Base-by-base conservation (phyloP, 129 eudicot genomes). In the Saussurea involucrata region DNA sequence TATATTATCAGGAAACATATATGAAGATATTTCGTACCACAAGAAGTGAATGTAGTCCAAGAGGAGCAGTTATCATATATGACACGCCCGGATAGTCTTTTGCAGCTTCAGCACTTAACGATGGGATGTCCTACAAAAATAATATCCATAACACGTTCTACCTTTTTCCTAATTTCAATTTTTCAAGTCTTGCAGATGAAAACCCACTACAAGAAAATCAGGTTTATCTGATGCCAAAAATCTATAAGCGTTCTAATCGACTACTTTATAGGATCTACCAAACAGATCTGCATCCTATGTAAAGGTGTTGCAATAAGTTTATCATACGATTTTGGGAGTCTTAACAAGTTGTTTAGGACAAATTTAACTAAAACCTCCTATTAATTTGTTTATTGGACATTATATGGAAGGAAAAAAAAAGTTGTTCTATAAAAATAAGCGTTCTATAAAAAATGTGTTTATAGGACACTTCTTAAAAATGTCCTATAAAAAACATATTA, bases 21-120 rank as follows among this genome's bases (percentile, higher is more conserved):
- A 42, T 64, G 76, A 71, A 24, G 9, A 68, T 29, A 57, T 31
- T 9, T 49, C 71, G 49, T 88, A 93, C 98, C 96, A 93, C 88
- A 69, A 93, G 96, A 70, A 83, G 86, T 64, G 82, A 85, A 78
- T 93, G 98, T 25, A 90, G 82, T 66, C 98, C 98, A 72, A 93
- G 96, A 80, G 96, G 98, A 5, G 98, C 98, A 2, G 98, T 88
- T 79, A 90, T 73, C 46, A 93, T 44, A 79, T 93, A 93, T 36
- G 97, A 80, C 28, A 93, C 85, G 21, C 83, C 95, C 8, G 95
- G 97, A 72, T 85, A 85, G 69, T 90, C 95, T 89, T 88, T 93
- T 60, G 98, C 98, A 83, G 98, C 98, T 81, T 90, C 96, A 83
- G 95, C 96, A 69, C 95, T 83, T 76, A 93, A 81, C 15, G 96